Conservation (phyloP, 306 rosid genomes). For the Vigna mungo region DNA sequence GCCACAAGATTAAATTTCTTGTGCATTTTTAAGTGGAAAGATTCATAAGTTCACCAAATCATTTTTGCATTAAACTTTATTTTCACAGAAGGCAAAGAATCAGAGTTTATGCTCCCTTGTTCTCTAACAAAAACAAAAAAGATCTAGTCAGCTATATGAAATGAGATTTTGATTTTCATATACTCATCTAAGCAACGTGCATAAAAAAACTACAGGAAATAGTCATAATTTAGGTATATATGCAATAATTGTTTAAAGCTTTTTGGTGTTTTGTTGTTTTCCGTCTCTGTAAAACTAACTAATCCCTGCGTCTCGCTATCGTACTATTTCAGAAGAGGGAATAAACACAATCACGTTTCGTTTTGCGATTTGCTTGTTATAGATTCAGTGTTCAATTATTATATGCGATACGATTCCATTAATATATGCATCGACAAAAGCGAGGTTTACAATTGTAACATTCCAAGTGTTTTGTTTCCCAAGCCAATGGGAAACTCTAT, state of each 20-base stretch:
- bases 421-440: conserved; percentile 37
- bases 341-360: conserved; percentile 20
- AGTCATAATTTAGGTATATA: background rate
- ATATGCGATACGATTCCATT: conserved; percentile 51
- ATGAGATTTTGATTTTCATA: background rate
- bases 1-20: background rate
- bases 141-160: background rate
- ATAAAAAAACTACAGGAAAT: background rate
- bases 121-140: background rate
- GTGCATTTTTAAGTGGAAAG: background rate
- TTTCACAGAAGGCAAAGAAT: background rate
- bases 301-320: no score
- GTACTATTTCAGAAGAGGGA: background rate
- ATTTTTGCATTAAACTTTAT: background rate
- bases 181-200: no score
- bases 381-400: conserved; percentile 45
- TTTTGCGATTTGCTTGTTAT: conserved; percentile 27
- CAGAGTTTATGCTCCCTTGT: background rate
- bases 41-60: background rate
- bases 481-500: conserved; percentile 3
- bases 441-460: conserved; percentile 34
- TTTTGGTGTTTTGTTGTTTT: background rate
- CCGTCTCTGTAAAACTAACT: background rate
- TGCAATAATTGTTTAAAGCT: background rate
- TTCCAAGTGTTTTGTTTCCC: conserved; percentile 22